phyloP scores from a whole-genome alignment of 1,284 basidiomycete genomes.

The Rhodotorula glutinis region DNA sequence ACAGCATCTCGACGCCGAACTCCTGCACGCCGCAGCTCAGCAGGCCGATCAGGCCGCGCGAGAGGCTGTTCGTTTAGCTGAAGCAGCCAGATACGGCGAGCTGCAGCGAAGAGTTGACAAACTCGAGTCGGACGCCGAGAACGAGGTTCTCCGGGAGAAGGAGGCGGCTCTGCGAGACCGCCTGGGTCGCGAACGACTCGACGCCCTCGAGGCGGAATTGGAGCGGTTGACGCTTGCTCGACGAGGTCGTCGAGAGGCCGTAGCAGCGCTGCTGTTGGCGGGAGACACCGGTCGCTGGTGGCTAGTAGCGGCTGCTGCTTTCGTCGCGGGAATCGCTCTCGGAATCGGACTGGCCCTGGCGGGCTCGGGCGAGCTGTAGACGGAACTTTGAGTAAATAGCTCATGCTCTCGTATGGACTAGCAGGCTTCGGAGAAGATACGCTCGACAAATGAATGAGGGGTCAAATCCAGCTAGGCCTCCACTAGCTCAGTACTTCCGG shows the following conservation, averaged over 20 bases:
- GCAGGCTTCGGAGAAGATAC: too few relatives aligned
- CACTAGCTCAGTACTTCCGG: too few relatives aligned
- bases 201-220: background rate
- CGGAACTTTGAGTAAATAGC: too few relatives aligned
- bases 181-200: background rate
- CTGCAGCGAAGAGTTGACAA: too few relatives aligned
- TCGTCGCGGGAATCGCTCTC: background rate
- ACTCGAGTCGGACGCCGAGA: background rate
- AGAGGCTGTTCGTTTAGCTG: background rate
- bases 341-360: too few relatives aligned
- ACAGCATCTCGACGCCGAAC: too few relatives aligned
- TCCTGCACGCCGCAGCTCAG: background rate
- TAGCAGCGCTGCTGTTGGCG: background rate
- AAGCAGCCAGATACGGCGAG: background rate
- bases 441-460: too few relatives aligned
- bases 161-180: background rate
- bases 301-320: background rate
- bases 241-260: background rate
- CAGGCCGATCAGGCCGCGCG: too few relatives aligned
- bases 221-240: background rate
- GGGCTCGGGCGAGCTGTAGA: background rate
- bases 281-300: background rate
- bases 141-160: background rate
- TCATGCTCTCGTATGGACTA: too few relatives aligned
- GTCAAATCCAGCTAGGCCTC: too few relatives aligned